Percentiles rank a stretch among this genome's conserved stretches.
phyloP scores from a whole-genome alignment of 129 eudicot genomes.

The Artemisia annua region DNA sequence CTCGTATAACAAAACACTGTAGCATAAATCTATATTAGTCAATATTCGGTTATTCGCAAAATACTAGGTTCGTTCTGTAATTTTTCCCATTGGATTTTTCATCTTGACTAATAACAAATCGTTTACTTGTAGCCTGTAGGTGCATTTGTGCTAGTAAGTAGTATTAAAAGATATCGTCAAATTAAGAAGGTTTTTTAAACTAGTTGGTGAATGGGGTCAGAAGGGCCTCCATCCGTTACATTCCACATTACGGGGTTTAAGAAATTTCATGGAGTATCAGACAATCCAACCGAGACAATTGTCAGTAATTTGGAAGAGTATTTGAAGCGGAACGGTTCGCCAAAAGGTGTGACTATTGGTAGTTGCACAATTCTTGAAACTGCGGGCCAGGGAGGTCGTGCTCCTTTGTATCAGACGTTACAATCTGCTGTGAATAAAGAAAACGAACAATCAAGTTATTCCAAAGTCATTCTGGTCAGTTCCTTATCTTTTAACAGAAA shows the following conservation, averaged over 20 bases:
- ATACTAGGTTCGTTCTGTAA: neutral
- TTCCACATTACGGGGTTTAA: conserved; percentile 94
- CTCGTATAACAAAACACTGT: no score
- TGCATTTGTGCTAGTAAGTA: conserved; percentile 5
- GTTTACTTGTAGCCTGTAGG: conserved; percentile 6
- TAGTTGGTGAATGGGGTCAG: conserved; percentile 81
- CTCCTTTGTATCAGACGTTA: conserved; percentile 77
- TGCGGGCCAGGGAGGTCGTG: conserved; percentile 92
- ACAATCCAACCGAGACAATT: conserved; percentile 92
- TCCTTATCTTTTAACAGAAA: conserved; percentile 6
- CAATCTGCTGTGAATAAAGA: conserved; percentile 55
- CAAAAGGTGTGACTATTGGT: conserved; percentile 78
- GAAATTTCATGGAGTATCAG: conserved; percentile 98
- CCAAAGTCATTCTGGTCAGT: conserved; percentile 82
- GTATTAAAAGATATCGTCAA: conserved; percentile 4
- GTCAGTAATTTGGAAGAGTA: conserved; percentile 63
- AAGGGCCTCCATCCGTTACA: conserved; percentile 92
- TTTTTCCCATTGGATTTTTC: conserved; percentile 2
- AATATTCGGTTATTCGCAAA: no score
- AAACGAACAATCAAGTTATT: conserved; percentile 42
- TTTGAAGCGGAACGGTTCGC: conserved; percentile 64
- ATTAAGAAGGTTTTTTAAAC: neutral
- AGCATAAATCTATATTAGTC: no score
- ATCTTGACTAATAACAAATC: conserved; percentile 6
- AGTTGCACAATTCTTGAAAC: conserved; percentile 94